Evolutionary conservation across 2,329 filamentous ascomycete species (phyloP).

Genomic region (Orbilia quercus): DNA sequence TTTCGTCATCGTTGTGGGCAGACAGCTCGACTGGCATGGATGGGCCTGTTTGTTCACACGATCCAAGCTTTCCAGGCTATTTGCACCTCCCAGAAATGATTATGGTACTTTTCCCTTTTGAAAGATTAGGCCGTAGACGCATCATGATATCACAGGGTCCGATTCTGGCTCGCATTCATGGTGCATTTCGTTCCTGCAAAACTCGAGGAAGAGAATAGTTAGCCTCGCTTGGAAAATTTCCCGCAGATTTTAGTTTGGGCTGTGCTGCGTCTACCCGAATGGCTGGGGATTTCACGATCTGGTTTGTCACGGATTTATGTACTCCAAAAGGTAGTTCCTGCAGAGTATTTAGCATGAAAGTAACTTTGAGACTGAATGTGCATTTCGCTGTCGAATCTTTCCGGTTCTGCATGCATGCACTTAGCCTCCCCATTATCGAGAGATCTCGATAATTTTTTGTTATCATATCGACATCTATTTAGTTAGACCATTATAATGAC

Average conservation of each 20-base stretch:
- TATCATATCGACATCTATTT: too few species aligned
- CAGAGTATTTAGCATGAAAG: too few species aligned
- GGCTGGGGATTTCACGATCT: background rate
- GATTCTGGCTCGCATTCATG: background rate
- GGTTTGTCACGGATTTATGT: background rate
- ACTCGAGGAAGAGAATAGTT: too few species aligned
- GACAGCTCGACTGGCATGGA: slow-evolving; percentile 10
- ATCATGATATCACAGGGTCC: slow-evolving; percentile 15
- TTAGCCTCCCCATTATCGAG: too few species aligned
- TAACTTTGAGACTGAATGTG: too few species aligned
- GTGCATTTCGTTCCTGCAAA: background rate
- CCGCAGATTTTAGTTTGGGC: slow-evolving; percentile 1
- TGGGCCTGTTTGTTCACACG: slow-evolving; percentile 13
- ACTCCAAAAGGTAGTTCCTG: too few species aligned
- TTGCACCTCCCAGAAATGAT: background rate
- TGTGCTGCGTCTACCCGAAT: slow-evolving; percentile 1
- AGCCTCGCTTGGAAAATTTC: too few species aligned
- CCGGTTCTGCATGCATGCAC: too few species aligned
- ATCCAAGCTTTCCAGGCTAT: slow-evolving; percentile 14
- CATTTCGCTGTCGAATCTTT: too few species aligned
- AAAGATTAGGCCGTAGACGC: background rate
- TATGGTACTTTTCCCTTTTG: background rate
- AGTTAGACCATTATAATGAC: too few species aligned
- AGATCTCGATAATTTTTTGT: too few species aligned
- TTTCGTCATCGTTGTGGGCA: slow-evolving; percentile 29